A percentile compares a stretch with the other conserved stretches of the same genome.
These are phyloP conservation scores for Phytophthora fragariae DNA, from an alignment of 352 stramenopile genomes.

Conservation along the genomic window DNA sequence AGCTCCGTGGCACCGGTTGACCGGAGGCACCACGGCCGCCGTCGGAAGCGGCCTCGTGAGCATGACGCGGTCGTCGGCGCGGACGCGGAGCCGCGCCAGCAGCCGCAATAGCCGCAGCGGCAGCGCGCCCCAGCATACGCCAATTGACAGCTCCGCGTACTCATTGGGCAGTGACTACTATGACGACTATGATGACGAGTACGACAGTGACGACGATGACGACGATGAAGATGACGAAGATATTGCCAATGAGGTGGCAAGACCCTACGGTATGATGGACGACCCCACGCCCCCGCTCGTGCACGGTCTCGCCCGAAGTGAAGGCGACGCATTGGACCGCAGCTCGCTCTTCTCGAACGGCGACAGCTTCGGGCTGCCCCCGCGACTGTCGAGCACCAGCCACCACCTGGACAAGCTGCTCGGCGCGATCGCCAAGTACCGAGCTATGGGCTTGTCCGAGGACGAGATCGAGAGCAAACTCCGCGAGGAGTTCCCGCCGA, in stretches of 20 bases:
- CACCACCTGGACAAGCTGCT: conserved; percentile 69
- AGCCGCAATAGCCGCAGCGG: conserved; percentile 43
- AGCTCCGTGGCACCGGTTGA: conserved; percentile 71
- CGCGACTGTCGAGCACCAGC: conserved; percentile 65
- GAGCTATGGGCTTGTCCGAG: conserved; percentile 59
- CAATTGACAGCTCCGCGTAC: conserved; percentile 38
- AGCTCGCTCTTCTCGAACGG: conserved; percentile 60
- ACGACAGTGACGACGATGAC: conserved; percentile 45
- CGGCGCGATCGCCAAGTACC: conserved; percentile 70
- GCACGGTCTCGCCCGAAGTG: conserved; percentile 33
- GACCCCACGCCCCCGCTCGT: conserved; percentile 41
- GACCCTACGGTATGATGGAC: conserved; percentile 50
- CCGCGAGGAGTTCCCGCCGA: conserved; percentile 67
- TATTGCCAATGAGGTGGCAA: conserved; percentile 79
- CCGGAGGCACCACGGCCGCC: conserved; percentile 52
- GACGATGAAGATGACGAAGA: conserved; percentile 70
- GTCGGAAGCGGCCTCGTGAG: conserved; percentile 28
- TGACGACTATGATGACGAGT: conserved; percentile 56
- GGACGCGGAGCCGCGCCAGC: conserved; percentile 37
- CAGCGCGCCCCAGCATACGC: conserved; percentile 25
- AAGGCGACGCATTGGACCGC: conserved; percentile 39
- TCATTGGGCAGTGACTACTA: conserved; percentile 55
- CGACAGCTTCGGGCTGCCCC: conserved; percentile 65
- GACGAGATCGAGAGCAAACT: conserved; percentile 76
- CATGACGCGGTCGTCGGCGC: conserved; percentile 13